Base-by-base conservation (phyloP, 441 rosid genomes). In the Adansonia madagascariensis region DNA sequence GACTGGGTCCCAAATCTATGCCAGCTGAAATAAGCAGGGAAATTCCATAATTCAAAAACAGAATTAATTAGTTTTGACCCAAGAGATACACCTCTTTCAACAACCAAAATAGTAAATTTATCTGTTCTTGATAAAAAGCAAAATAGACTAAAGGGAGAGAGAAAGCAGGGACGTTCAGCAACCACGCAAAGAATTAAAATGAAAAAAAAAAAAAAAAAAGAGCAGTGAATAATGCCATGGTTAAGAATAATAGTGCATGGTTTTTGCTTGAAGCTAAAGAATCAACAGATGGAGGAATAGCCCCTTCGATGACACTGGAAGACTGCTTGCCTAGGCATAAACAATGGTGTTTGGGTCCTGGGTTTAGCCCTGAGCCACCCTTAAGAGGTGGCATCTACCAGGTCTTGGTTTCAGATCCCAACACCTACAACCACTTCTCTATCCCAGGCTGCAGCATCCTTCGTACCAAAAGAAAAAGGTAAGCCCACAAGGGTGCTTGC, bases 1-100 rank as follows among this genome's bases (percentile, higher is more conserved):
- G 85, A 85, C 93, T 87, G 77, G 87, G 94, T 83, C 98, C 99
- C 87, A 91, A 73, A 83, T 91, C 89, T 82, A 89, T 88, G 86
- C 79, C 80, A 76, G 86, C 99, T 96, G 90, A 83, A 81, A 83
- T 52, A 75, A 53, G 62, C 50, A 68, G 2, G 41, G 52, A 76
- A 43, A 8, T 52, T 66, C 17, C 22, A 52, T 35, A 65, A 70
- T 70, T 14, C 18, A 27, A 71, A 31, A 71, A 24, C 62, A 55
- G 63, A 17, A 35, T 10, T 53, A 35, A 53, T 55, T 53, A 35
- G 62, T 71, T 71, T 52, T 52, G 9, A 70, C 74, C 17, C 41
- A 52, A 12, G 14, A 22, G 22, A 50, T 8, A 70, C 41, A 47
- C 11, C 1, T 14, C 22, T 15, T 47, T 50, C 3, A 70, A 47